A percentile compares a stretch with the other conserved stretches of the same genome.
These are phyloP conservation scores for Talaromyces amestolkiae DNA, from an alignment of 2,329 filamentous ascomycete species.

Conservation along the genomic window DNA sequence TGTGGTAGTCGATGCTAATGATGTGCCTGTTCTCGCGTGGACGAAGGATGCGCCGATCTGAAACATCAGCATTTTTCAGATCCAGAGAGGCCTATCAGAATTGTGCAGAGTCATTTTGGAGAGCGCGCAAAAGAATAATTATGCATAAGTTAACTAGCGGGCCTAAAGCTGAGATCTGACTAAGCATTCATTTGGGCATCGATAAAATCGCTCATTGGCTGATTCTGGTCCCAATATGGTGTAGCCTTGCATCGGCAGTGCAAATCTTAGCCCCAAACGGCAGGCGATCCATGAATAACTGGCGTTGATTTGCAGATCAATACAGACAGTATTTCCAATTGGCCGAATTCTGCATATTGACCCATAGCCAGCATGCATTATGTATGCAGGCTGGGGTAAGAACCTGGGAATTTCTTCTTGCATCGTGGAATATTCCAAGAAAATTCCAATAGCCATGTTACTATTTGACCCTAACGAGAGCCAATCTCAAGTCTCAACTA, in stretches of 20 bases:
- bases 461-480: background rate
- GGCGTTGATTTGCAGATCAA: background rate
- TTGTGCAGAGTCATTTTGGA: background rate
- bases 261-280: background rate
- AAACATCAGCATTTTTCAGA: background rate
- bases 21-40: background rate
- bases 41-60: background rate
- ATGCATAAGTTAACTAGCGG: no score
- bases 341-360: background rate
- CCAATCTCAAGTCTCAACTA: background rate
- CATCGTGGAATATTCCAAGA: background rate
- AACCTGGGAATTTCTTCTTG: background rate
- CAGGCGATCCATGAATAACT: background rate
- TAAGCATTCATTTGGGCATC: background rate
- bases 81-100: background rate
- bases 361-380: background rate
- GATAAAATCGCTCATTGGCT: background rate
- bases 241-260: background rate
- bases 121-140: no score
- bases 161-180: background rate
- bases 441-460: background rate
- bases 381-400: background rate
- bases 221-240: background rate
- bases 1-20: background rate
- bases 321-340: background rate